Evolutionary conservation across 2,329 filamentous ascomycete species (phyloP).

Genomic region (Fusarium chuoi): DNA sequence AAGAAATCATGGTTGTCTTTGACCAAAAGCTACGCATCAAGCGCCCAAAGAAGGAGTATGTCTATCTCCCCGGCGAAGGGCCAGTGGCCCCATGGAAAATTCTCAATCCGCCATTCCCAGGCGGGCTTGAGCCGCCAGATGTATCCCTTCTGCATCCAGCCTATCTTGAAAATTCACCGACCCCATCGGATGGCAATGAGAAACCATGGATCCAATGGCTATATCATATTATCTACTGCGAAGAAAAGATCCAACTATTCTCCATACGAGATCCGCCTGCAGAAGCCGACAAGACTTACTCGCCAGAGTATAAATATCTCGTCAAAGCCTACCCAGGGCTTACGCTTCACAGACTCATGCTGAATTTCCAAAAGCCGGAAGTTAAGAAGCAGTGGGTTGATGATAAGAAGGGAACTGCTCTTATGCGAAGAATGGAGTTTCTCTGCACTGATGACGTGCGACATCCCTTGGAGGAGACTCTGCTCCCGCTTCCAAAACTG

Average conservation of each 20-base stretch:
- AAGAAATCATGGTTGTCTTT: neutral
- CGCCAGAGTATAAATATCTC: neutral
- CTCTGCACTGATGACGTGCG: neutral
- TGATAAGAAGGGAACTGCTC: neutral
- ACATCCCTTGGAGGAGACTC: neutral
- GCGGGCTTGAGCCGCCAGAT: neutral
- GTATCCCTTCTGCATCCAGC: neutral
- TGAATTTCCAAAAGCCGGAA: neutral
- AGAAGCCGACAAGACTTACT: neutral
- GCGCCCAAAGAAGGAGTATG: neutral
- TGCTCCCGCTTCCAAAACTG: neutral
- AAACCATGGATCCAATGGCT: neutral
- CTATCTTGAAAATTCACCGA: neutral
- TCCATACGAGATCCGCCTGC: neutral
- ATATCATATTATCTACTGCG: neutral
- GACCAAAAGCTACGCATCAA: neutral
- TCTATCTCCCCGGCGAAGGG: neutral
- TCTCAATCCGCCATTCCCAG: neutral
- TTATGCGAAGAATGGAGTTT: neutral
- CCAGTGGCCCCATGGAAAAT: neutral
- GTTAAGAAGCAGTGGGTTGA: neutral
- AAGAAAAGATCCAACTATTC: neutral
- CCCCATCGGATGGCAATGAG: neutral
- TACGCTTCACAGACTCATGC: neutral
- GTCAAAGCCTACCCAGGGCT: neutral